These are phyloP conservation scores for Fraxinus excelsior DNA, from an alignment of 257 asterid species.

Conservation along the genomic window DNA sequence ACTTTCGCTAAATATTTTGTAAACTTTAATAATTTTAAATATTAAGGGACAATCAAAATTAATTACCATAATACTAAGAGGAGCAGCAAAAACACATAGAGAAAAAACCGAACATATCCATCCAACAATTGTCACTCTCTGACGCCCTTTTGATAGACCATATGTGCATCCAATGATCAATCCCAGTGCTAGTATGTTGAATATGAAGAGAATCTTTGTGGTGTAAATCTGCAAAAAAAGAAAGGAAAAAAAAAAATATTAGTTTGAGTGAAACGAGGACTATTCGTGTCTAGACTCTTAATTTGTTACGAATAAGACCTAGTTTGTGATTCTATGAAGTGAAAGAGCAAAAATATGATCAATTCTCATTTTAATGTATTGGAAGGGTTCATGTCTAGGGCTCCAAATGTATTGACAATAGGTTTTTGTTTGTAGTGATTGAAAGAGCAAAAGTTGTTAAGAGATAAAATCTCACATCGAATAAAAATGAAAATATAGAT, in stretches of 20 bases:
- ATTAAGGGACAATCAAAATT: neutral
- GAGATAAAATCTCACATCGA: no score
- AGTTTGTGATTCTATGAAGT: neutral
- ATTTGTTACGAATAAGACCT: neutral
- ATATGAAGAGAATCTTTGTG: conserved; percentile 39
- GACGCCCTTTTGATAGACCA: conserved; percentile 16
- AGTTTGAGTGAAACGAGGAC: neutral
- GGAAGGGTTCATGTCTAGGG: no score
- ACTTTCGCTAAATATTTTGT: neutral
- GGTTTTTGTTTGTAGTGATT: no score
- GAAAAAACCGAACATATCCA: conserved; percentile 85
- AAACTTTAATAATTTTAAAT: neutral
- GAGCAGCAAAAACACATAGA: conserved; percentile 70
- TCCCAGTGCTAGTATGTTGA: conserved; percentile 50
- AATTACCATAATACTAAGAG: conserved; percentile 72
- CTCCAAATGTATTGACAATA: no score
- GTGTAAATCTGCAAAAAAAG: conserved; percentile 43
- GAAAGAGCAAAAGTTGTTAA: no score
- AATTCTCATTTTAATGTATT: neutral
- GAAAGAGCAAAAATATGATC: neutral
- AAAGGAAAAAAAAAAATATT: no score
- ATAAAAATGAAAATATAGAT: no score
- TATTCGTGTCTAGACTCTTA: neutral
- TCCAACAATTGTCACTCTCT: conserved; percentile 53
- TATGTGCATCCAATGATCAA: conserved; percentile 36